phyloP scores from a whole-genome alignment of 495 filamentous ascomycete species.

The Coniosporium apollinis region DNA sequence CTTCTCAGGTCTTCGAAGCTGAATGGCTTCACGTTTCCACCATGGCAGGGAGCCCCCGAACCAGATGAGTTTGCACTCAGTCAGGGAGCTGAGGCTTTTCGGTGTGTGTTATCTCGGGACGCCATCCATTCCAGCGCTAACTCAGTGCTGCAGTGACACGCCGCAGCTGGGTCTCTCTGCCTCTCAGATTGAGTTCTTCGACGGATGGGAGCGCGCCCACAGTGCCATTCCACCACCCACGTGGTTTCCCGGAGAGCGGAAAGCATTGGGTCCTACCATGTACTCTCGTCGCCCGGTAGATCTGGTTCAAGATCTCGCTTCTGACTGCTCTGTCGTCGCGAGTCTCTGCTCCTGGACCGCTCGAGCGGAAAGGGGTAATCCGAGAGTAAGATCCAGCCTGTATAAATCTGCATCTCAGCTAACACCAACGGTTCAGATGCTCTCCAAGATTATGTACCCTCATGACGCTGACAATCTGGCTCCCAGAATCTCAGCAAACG shows the following conservation, averaged over 20 bases:
- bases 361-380: slow-evolving; percentile 42
- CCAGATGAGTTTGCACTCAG: slow-evolving; percentile 33
- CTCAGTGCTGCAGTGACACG: slow-evolving; percentile 43
- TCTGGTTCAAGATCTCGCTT: slow-evolving; percentile 82
- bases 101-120: no score
- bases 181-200: slow-evolving; percentile 52
- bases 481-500: slow-evolving; percentile 50
- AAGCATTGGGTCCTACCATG: slow-evolving; percentile 34
- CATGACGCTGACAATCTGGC: slow-evolving; percentile 36
- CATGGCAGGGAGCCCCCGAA: slow-evolving; percentile 50
- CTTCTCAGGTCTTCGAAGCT: slow-evolving; percentile 60
- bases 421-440: slow-evolving; percentile 30
- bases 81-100: no score
- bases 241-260: slow-evolving; percentile 12
- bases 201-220: slow-evolving; percentile 61
- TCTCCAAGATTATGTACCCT: slow-evolving; percentile 57
- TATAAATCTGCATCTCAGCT: background rate
- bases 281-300: slow-evolving; percentile 39
- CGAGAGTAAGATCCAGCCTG: slow-evolving; percentile 34
- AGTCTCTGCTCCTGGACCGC: slow-evolving; percentile 73
- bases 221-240: slow-evolving; percentile 32
- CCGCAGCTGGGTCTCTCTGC: slow-evolving; percentile 51
- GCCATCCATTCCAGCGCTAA: background rate
- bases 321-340: slow-evolving; percentile 93
- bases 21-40: slow-evolving; percentile 64